phyloP scores from a whole-genome alignment of 2,329 filamentous ascomycete species.

The Leptographium radiaticola region DNA sequence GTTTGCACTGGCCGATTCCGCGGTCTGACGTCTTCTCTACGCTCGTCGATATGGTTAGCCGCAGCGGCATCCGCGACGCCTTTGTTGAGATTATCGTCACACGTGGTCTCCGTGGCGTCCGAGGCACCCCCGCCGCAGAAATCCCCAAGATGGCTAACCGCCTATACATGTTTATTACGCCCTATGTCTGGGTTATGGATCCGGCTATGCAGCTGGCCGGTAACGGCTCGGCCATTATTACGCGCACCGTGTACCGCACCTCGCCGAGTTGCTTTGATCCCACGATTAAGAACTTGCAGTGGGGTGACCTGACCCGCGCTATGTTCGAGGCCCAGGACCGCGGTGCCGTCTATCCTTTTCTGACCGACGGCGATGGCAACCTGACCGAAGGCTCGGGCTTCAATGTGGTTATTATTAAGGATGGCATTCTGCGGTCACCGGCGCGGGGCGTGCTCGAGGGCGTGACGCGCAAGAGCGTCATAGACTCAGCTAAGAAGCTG shows the following conservation, averaged over 20 bases:
- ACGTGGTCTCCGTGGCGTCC: conserved; percentile 28
- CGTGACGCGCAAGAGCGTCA: conserved; percentile 33
- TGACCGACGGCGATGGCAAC: conserved; percentile 35
- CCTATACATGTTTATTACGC: conserved; percentile 34
- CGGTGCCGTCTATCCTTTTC: conserved; percentile 31
- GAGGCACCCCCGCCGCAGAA: conserved; percentile 21
- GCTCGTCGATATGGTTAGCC: conserved; percentile 29
- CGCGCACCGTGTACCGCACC: conserved; percentile 14
- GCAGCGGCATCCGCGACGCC: conserved; percentile 33
- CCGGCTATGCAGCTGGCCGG: conserved; percentile 27
- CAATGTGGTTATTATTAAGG: conserved; percentile 33
- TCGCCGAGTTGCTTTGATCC: conserved; percentile 35
- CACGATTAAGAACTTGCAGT: conserved; percentile 37
- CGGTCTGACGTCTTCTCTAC: conserved; percentile 24
- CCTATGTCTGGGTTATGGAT: conserved; percentile 37
- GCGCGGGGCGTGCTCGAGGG: conserved; percentile 33
- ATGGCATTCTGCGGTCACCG: conserved; percentile 30
- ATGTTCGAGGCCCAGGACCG: conserved; percentile 33
- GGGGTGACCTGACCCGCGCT: conserved; percentile 30
- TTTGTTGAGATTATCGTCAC: conserved; percentile 39
- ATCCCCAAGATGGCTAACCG: conserved; percentile 19
- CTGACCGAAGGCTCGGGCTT: conserved; percentile 29
- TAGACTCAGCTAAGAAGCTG: conserved; percentile 24
- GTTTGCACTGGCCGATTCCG: conserved; percentile 27
- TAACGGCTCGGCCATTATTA: conserved; percentile 26